phyloP scores from a whole-genome alignment of 306 rosid genomes.

The Medicago ruthenica region DNA sequence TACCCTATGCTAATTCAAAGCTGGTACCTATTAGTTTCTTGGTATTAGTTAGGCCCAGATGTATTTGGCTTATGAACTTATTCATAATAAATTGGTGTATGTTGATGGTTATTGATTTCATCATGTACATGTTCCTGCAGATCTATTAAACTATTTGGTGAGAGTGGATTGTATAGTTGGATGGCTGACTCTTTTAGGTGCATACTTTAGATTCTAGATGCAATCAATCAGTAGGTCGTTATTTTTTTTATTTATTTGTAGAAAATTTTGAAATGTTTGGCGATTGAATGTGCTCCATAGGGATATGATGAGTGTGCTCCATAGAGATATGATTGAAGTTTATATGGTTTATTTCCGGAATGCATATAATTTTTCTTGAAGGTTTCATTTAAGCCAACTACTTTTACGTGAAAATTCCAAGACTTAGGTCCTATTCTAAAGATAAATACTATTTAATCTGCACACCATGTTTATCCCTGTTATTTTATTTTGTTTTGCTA shows the following conservation, averaged over 20 bases:
- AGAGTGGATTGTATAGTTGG: constrained; percentile 2
- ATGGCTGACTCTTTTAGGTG: constrained; percentile 20
- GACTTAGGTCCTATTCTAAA: not conserved
- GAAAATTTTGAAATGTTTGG: constrained; percentile 27
- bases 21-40: constrained; percentile 3
- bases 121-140: constrained; percentile 19
- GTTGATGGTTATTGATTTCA: constrained; percentile 20
- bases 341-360: not conserved
- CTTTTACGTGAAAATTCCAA: constrained; percentile 27
- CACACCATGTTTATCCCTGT: not conserved
- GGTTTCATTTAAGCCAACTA: constrained; percentile 15
- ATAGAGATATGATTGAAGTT: no score
- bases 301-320: not conserved
- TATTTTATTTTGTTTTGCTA: constrained; percentile 4
- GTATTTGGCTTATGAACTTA: not conserved
- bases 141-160: constrained; percentile 25
- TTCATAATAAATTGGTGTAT: constrained; percentile 12
- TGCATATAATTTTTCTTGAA: constrained; percentile 19
- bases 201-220: constrained; percentile 13
- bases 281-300: constrained; percentile 19
- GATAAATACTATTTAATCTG: constrained; percentile 9
- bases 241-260: constrained; percentile 2
- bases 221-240: constrained; percentile 12
- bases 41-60: not conserved
- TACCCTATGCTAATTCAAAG: constrained; percentile 2